Evolutionary conservation across 2,329 filamentous ascomycete species (phyloP).

Genomic region (Hortaea sp.): DNA sequence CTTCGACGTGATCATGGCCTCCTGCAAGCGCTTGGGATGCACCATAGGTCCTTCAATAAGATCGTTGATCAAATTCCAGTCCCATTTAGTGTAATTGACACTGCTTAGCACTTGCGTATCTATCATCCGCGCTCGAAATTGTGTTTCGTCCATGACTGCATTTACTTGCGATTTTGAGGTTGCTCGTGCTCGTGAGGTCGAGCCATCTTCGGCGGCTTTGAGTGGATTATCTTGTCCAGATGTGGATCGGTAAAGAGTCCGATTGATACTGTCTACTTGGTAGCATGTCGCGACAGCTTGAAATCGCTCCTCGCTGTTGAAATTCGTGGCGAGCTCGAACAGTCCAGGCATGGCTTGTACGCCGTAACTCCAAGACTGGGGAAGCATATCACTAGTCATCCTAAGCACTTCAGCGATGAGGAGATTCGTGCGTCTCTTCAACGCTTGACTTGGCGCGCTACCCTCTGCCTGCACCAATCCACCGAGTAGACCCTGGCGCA

Average conservation of each 20-base stretch:
- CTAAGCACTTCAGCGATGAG: conserved; percentile 87
- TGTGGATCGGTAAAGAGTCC: conserved; percentile 75
- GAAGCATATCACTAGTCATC: conserved; percentile 75
- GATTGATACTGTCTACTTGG: conserved; percentile 94
- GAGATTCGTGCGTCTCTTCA: conserved; percentile 82
- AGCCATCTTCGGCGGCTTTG: conserved; percentile 20
- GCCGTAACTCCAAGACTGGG: conserved; percentile 68
- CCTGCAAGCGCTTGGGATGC: conserved; percentile 83
- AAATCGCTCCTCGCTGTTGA: conserved; percentile 62
- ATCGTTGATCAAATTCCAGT: conserved; percentile 85
- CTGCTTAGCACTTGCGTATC: conserved; percentile 82
- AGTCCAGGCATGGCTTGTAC: conserved; percentile 83
- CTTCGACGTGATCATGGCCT: conserved; percentile 88
- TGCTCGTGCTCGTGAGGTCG: conserved; percentile 31
- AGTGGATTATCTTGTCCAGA: conserved; percentile 22
- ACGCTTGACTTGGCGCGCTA: conserved; percentile 54
- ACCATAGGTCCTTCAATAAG: conserved; percentile 88
- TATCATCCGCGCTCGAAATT: conserved; percentile 53
- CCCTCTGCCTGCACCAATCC: conserved; percentile 52
- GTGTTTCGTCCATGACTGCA: conserved; percentile 51
- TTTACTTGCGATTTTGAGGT: conserved; percentile 47
- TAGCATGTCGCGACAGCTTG: conserved; percentile 85
- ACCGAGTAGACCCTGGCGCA: conserved; percentile 62
- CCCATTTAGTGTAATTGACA: conserved; percentile 91
- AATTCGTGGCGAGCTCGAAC: conserved; percentile 64